Conservation (phyloP, 371 early-diverging fungal genomes). For the Aphelidium insulamus region DNA sequence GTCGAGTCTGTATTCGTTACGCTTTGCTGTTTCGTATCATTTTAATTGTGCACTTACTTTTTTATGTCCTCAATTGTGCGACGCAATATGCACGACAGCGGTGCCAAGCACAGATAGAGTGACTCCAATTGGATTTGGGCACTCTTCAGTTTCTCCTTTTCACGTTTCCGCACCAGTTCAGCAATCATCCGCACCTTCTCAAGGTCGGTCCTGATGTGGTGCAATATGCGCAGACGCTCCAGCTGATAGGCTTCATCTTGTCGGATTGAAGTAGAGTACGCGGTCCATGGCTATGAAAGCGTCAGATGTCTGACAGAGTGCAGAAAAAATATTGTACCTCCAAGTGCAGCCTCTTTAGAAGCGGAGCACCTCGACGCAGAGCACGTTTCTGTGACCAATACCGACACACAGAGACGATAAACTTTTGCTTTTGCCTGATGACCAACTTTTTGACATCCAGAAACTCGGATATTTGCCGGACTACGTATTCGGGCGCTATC, state of each 20-base stretch:
- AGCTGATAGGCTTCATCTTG: not conserved
- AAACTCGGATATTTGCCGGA: no score
- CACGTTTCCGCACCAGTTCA: conserved; percentile 69
- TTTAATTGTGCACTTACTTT: conserved; percentile 16
- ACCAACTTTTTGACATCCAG: no score
- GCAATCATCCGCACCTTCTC: conserved; percentile 63
- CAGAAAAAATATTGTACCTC: conserved; percentile 27
- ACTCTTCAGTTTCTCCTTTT: conserved; percentile 50
- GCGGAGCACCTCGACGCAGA: conserved; percentile 62
- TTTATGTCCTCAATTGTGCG: conserved; percentile 37
- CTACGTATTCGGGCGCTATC: no score
- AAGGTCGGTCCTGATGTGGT: conserved; percentile 51
- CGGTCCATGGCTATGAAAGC: conserved; percentile 68
- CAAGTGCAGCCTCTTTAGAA: conserved; percentile 79
- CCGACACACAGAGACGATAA: conserved; percentile 42
- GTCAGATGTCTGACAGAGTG: not conserved
- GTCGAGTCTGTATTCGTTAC: no score
- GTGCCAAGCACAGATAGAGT: conserved; percentile 39
- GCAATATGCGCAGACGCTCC: conserved; percentile 48
- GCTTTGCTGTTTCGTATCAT: not conserved
- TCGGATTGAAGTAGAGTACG: conserved; percentile 6
- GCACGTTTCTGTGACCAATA: conserved; percentile 90
- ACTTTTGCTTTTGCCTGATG: conserved; percentile 20
- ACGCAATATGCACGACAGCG: conserved; percentile 35
- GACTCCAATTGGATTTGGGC: conserved; percentile 34